Evolutionary conservation across 306 rosid genomes (phyloP).

Genomic region (Citrullus colocynthis): DNA sequence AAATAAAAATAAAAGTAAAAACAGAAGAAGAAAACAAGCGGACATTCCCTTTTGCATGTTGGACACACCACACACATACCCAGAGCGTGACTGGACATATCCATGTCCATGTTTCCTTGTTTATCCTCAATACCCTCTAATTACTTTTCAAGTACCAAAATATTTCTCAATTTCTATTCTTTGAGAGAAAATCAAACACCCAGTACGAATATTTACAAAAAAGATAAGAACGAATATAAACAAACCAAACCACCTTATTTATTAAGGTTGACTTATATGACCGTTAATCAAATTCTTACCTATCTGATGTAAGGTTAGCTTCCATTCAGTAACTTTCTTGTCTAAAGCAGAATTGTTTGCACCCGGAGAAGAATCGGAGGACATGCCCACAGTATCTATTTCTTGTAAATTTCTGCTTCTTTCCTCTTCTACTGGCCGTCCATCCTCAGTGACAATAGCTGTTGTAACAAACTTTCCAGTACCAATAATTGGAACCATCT

Average conservation of each 20-base stretch:
- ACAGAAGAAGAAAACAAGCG: neutral
- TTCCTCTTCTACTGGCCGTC: conserved; percentile 31
- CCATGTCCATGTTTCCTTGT: neutral
- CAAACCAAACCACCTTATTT: neutral
- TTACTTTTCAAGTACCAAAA: neutral
- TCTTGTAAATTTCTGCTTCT: conserved; percentile 7
- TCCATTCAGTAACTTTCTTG: conserved; percentile 66
- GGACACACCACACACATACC: neutral
- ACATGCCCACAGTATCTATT: neutral
- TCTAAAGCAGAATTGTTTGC: conserved; percentile 24
- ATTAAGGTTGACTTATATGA: neutral
- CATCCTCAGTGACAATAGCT: conserved; percentile 44
- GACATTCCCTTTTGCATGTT: neutral
- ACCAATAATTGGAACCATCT: conserved; percentile 62
- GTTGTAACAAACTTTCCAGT: conserved; percentile 55
- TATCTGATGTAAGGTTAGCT: conserved; percentile 67
- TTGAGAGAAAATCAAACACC: neutral
- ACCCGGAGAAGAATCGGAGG: neutral
- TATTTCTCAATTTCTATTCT: neutral
- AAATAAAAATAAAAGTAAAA: too few species aligned
- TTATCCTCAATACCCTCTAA: neutral
- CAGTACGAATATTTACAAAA: neutral
- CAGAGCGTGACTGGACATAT: neutral
- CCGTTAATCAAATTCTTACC: conserved; percentile 33
- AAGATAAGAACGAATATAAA: neutral